phyloP scores from a whole-genome alignment of 805 yeast species.

The Hanseniaspora singularis region DNA sequence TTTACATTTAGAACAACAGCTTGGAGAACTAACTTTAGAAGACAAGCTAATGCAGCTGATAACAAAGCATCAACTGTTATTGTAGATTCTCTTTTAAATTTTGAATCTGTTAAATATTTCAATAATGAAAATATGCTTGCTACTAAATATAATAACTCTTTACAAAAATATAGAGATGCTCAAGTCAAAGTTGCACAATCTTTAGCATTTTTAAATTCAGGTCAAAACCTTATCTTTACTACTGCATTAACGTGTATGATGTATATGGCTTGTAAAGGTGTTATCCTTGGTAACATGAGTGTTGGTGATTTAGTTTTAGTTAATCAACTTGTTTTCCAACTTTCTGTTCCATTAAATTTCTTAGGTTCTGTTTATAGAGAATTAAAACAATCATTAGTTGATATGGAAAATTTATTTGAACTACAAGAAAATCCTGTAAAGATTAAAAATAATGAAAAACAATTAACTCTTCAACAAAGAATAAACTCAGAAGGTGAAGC shows the following conservation, averaged over 20 bases:
- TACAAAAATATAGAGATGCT: slow-evolving; percentile 55
- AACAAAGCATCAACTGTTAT: slow-evolving; percentile 93
- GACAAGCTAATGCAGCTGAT: slow-evolving; percentile 84
- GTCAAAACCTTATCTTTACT: slow-evolving; percentile 72
- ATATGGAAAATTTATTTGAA: slow-evolving; percentile 89
- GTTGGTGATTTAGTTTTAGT: slow-evolving; percentile 93
- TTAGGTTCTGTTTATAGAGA: slow-evolving; percentile 93
- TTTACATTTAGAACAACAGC: slow-evolving; percentile 89
- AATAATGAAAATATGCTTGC: slow-evolving; percentile 79
- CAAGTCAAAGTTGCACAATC: slow-evolving; percentile 77
- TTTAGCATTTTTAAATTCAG: slow-evolving; percentile 63
- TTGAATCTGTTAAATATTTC: slow-evolving; percentile 88
- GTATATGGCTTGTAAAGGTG: slow-evolving; percentile 95
- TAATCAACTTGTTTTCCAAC: slow-evolving; percentile 90
- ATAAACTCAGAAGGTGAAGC: slow-evolving; percentile 16
- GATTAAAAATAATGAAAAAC: slow-evolving; percentile 55
- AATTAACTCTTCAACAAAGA: slow-evolving; percentile 35
- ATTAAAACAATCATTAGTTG: slow-evolving; percentile 79
- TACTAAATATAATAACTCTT: slow-evolving; percentile 62
- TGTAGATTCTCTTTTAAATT: slow-evolving; percentile 82
- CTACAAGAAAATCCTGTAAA: slow-evolving; percentile 62
- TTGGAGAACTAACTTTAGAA: slow-evolving; percentile 88
- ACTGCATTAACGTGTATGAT: slow-evolving; percentile 89
- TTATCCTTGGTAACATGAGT: slow-evolving; percentile 65
- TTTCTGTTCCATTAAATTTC: slow-evolving; percentile 88